phyloP scores from a whole-genome alignment of 2,329 filamentous ascomycete genomes.

The Ophiosphaerella herpotricha region DNA sequence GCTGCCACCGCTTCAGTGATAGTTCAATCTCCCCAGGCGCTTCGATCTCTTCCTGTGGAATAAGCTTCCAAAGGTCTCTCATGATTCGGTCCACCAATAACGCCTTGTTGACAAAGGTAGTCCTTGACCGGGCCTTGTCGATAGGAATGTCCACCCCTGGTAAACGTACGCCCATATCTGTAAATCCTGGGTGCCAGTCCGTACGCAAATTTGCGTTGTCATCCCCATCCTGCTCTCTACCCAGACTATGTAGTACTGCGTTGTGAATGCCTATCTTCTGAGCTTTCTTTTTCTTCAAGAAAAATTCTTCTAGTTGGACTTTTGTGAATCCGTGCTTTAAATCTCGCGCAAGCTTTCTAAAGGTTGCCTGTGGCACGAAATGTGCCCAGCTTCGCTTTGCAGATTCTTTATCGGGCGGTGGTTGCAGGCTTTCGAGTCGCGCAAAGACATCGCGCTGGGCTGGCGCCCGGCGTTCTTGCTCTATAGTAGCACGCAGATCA shows the following conservation, averaged over 20 bases:
- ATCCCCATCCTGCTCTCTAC: slow-evolving; percentile 14
- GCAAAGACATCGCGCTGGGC: slow-evolving; percentile 36
- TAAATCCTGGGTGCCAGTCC: slow-evolving; percentile 40
- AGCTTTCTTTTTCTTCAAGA: slow-evolving; percentile 31
- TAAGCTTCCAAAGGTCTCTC: slow-evolving; percentile 38
- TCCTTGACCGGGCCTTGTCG: background rate
- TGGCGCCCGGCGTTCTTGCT: slow-evolving; percentile 24
- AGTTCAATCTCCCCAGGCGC: slow-evolving; percentile 42
- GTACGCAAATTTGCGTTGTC: slow-evolving; percentile 28
- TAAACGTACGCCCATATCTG: slow-evolving; percentile 28
- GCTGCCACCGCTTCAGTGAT: slow-evolving; percentile 39
- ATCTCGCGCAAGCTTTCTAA: slow-evolving; percentile 28
- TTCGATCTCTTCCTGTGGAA: slow-evolving; percentile 43
- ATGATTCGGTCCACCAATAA: slow-evolving; percentile 42
- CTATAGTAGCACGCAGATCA: slow-evolving; percentile 33
- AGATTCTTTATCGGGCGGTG: slow-evolving; percentile 16
- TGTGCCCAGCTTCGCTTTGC: slow-evolving; percentile 22
- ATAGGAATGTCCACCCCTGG: slow-evolving; percentile 22
- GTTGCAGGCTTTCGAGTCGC: slow-evolving; percentile 39
- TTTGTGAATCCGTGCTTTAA: slow-evolving; percentile 35
- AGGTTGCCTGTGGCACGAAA: slow-evolving; percentile 33
- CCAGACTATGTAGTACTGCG: slow-evolving; percentile 23
- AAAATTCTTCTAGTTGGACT: slow-evolving; percentile 38
- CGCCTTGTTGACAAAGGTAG: slow-evolving; percentile 29
- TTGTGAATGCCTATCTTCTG: slow-evolving; percentile 16